Conservation (phyloP, 2,329 filamentous ascomycete species). For the Cladosporium sp. region DNA sequence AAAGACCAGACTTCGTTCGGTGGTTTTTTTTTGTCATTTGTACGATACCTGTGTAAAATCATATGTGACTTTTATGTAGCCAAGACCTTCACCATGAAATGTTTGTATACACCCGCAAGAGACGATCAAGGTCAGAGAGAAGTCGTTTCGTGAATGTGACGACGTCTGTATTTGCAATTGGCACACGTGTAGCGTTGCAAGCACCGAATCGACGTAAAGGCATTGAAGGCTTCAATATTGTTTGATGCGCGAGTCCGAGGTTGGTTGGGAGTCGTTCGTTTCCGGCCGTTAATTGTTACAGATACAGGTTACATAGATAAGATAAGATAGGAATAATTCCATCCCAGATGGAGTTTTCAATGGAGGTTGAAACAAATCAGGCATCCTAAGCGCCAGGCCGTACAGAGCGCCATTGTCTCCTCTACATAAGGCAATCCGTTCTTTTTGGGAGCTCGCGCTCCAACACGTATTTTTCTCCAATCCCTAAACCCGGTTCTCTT, state of each 20-base stretch:
- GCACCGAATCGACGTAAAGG: too few relatives aligned
- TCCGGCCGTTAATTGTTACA: conserved; percentile 5
- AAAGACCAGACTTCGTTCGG: too few relatives aligned
- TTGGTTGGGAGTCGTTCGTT: too few relatives aligned
- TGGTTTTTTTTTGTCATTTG: not conserved
- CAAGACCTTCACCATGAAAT: too few relatives aligned
- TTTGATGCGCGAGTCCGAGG: too few relatives aligned
- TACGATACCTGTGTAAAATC: not conserved
- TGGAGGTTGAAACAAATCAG: not conserved
- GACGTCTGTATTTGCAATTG: too few relatives aligned
- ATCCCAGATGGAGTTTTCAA: not conserved
- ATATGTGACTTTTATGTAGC: too few relatives aligned
- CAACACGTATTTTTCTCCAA: not conserved
- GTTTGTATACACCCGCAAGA: too few relatives aligned
- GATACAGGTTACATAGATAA: conserved; percentile 1
- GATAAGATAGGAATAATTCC: not conserved
- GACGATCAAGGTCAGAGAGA: too few relatives aligned
- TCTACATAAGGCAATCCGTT: not conserved
- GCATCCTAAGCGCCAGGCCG: not conserved
- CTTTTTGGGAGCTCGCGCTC: conserved; percentile 3
- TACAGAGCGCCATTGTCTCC: not conserved
- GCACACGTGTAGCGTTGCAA: too few relatives aligned
- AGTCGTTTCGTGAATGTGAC: too few relatives aligned
- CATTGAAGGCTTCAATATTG: too few relatives aligned
- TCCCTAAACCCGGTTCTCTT: not conserved